These are phyloP conservation scores for Mycena indigotica DNA, from an alignment of 768 basidiomycete genomes.

Conservation along the genomic window DNA sequence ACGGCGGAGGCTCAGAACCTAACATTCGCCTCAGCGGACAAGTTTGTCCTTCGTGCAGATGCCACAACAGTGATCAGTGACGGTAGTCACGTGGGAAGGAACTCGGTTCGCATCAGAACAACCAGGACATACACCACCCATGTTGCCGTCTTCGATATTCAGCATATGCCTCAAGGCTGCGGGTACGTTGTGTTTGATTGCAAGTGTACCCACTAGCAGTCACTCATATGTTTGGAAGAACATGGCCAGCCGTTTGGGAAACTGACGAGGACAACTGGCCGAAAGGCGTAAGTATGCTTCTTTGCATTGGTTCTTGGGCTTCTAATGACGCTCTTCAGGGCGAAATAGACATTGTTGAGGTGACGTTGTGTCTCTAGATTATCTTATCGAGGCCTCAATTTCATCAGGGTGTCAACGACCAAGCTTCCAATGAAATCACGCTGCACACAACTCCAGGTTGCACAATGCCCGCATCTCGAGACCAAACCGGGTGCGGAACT, in stretches of 20 bases:
- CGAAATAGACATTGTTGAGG: slow-evolving; percentile 45
- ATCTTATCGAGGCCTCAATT: too few species aligned
- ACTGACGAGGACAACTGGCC: slow-evolving; percentile 56
- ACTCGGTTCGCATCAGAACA: slow-evolving; percentile 55
- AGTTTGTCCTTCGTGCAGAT: slow-evolving; percentile 58
- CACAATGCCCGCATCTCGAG: slow-evolving; percentile 44
- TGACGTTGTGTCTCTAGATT: too few species aligned
- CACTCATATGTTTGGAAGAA: slow-evolving; percentile 19
- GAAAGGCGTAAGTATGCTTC: slow-evolving; percentile 34
- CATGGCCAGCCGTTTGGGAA: slow-evolving; percentile 54
- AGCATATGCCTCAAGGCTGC: slow-evolving; percentile 60
- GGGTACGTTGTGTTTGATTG: slow-evolving; percentile 39
- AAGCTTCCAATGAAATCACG: slow-evolving; percentile 42
- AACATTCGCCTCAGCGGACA: slow-evolving; percentile 50
- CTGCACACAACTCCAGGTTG: slow-evolving; percentile 49
- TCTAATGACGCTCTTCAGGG: slow-evolving; percentile 27
- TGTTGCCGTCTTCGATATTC: slow-evolving; percentile 49
- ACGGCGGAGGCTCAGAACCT: slow-evolving; percentile 51
- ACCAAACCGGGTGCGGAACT: slow-evolving; percentile 53
- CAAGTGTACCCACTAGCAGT: too few species aligned
- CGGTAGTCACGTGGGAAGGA: slow-evolving; percentile 50
- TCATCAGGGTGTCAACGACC: slow-evolving; percentile 56
- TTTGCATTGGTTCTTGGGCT: not conserved
- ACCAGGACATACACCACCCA: slow-evolving; percentile 55
- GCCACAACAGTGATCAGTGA: slow-evolving; percentile 42